These are phyloP conservation scores for Cryptosporidium xiaoi DNA, from an alignment of 169 alveolate species.

Conservation along the genomic window DNA sequence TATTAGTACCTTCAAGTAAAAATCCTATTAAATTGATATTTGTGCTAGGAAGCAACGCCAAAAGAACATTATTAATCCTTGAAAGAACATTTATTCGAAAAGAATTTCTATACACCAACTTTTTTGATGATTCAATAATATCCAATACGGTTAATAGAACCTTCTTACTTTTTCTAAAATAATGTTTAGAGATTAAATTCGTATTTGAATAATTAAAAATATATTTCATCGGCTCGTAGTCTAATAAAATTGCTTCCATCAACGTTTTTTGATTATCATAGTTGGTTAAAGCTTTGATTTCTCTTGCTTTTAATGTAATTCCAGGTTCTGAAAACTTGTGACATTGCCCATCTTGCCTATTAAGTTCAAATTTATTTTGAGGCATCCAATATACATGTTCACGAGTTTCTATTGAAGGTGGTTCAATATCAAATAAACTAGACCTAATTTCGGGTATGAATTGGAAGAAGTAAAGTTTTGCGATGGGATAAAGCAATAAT, in stretches of 20 bases:
- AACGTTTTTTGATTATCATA: not conserved
- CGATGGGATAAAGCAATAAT: slow-evolving; percentile 11
- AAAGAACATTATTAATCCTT: not conserved
- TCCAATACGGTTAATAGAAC: not conserved
- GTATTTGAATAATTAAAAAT: slow-evolving; percentile 15
- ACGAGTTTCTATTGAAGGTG: not conserved
- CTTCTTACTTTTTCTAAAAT: slow-evolving; percentile 1
- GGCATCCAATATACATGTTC: no score
- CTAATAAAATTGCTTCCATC: slow-evolving; percentile 9
- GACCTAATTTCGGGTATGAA: slow-evolving; percentile 41
- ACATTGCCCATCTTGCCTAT: no score
- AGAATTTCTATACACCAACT: not conserved
- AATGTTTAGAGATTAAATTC: slow-evolving; percentile 6
- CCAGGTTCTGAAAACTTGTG: no score
- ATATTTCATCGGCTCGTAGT: slow-evolving; percentile 4
- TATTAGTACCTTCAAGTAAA: not conserved
- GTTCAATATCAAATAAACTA: slow-evolving; percentile 15
- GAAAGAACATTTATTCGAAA: not conserved
- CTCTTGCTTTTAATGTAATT: not conserved
- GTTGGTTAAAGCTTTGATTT: not conserved
- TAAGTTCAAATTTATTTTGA: no score
- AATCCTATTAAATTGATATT: not conserved
- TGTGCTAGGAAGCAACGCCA: no score
- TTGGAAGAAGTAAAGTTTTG: slow-evolving; percentile 26
- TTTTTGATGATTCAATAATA: not conserved